phyloP scores from a whole-genome alignment of 1,284 basidiomycete species.

The Athelia psychrophila region DNA sequence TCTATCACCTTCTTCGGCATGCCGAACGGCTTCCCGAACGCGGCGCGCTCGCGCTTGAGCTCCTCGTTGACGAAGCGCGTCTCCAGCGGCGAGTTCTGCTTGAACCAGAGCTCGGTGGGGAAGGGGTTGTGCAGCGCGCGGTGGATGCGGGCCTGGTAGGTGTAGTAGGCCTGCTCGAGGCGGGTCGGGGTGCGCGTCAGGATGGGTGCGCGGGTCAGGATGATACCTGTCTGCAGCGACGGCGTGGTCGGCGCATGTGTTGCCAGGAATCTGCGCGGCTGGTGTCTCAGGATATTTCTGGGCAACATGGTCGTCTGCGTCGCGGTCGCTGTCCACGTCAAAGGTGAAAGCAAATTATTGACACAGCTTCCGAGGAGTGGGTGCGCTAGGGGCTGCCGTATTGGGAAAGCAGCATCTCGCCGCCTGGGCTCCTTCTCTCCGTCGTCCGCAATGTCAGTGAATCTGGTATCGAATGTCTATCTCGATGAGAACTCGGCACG shows the following conservation, averaged over 20 bases:
- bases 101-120: constrained; percentile 93
- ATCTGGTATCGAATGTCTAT: constrained; percentile 84
- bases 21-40: constrained; percentile 66
- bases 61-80: constrained; percentile 78
- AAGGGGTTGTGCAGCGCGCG: constrained; percentile 89
- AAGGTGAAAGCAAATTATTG: too few species aligned
- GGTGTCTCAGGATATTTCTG: constrained; percentile 20
- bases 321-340: constrained; percentile 9
- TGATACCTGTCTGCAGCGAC: constrained; percentile 49
- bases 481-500: constrained; percentile 87
- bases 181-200: constrained; percentile 74
- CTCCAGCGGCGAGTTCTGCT: constrained; percentile 86
- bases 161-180: constrained; percentile 85
- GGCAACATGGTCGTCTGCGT: constrained; percentile 30
- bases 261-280: constrained; percentile 27
- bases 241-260: constrained; percentile 23
- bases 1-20: constrained; percentile 14
- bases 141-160: constrained; percentile 82
- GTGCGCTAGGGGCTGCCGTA: too few species aligned
- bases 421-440: too few species aligned
- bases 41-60: constrained; percentile 61
- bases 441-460: constrained; percentile 62
- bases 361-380: too few species aligned
- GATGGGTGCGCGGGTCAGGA: constrained; percentile 85
- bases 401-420: too few species aligned